These are phyloP conservation scores for Penicillium daleae DNA, from an alignment of 495 filamentous ascomycete species.

Conservation along the genomic window DNA sequence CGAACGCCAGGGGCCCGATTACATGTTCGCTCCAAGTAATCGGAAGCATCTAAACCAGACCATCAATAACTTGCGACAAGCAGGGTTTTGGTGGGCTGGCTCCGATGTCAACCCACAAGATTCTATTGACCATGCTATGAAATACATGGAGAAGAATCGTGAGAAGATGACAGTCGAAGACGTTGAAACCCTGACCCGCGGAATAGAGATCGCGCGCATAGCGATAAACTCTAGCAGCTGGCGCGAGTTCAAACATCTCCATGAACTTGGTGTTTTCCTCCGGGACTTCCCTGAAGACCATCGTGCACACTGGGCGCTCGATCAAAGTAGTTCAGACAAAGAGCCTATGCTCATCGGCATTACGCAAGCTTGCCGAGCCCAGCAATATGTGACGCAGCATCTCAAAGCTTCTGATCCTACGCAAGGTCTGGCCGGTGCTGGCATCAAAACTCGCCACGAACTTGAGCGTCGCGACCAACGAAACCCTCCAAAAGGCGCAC, in stretches of 20 bases:
- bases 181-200: slow-evolving; percentile 58
- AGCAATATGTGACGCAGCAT: slow-evolving; percentile 60
- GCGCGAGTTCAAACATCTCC: slow-evolving; percentile 64
- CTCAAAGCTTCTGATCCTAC: slow-evolving; percentile 50
- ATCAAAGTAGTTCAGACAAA: slow-evolving; percentile 31
- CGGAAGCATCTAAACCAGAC: slow-evolving; percentile 63
- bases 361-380: slow-evolving; percentile 60
- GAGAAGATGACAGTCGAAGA: slow-evolving; percentile 62
- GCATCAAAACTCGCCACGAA: slow-evolving; percentile 44
- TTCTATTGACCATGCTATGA: slow-evolving; percentile 63
- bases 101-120: slow-evolving; percentile 66
- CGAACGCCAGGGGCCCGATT: slow-evolving; percentile 79
- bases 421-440: slow-evolving; percentile 54
- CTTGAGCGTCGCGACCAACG: slow-evolving; percentile 30
- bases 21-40: slow-evolving; percentile 82
- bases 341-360: slow-evolving; percentile 54
- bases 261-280: slow-evolving; percentile 78
- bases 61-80: slow-evolving; percentile 78
- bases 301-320: slow-evolving; percentile 67
- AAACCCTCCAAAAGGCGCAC: not conserved
- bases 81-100: slow-evolving; percentile 90
- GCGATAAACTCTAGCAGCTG: slow-evolving; percentile 65
- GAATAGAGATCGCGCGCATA: slow-evolving; percentile 62
- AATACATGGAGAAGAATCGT: slow-evolving; percentile 62
- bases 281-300: slow-evolving; percentile 57